Conservation (phyloP, 108 stramenopile species). For the Skeletonema menzelii region DNA sequence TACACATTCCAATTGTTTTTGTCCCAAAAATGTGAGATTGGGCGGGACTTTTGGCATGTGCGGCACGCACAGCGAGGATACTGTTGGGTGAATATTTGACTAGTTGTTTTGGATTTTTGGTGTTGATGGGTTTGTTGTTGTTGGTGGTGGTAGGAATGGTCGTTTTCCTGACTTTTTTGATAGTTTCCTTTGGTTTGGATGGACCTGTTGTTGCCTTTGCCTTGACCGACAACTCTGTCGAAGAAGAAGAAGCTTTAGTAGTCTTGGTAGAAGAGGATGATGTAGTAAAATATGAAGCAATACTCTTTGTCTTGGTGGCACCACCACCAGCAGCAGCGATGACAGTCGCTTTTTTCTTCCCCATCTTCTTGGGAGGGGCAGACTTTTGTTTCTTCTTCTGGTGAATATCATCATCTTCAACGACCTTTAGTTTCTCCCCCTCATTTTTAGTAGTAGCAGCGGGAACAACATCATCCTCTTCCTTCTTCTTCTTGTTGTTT, state of each 20-base stretch:
- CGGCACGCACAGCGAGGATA: constrained; percentile 5
- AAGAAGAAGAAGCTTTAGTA: background rate
- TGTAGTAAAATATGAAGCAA: background rate
- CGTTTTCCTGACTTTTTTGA: background rate
- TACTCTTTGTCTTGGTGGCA: background rate
- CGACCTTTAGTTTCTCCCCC: background rate
- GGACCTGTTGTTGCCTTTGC: background rate
- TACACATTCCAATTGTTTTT: background rate
- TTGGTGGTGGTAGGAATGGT: background rate
- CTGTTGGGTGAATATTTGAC: constrained; percentile 9
- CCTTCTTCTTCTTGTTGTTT: background rate
- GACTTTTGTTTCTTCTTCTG: background rate
- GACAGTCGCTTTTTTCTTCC: background rate
- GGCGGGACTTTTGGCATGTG: constrained; percentile 1
- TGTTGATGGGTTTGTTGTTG: background rate
- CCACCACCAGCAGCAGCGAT: background rate
- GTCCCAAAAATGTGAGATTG: background rate
- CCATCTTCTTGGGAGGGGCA: background rate
- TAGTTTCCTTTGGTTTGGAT: background rate
- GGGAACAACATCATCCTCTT: background rate
- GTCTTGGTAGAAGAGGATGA: background rate
- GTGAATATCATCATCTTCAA: background rate
- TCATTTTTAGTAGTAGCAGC: background rate
- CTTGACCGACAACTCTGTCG: too few species aligned
- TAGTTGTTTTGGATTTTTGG: background rate